phyloP scores from a whole-genome alignment of 164 flowering plant genomes.

The Euptelea pleiosperma region DNA sequence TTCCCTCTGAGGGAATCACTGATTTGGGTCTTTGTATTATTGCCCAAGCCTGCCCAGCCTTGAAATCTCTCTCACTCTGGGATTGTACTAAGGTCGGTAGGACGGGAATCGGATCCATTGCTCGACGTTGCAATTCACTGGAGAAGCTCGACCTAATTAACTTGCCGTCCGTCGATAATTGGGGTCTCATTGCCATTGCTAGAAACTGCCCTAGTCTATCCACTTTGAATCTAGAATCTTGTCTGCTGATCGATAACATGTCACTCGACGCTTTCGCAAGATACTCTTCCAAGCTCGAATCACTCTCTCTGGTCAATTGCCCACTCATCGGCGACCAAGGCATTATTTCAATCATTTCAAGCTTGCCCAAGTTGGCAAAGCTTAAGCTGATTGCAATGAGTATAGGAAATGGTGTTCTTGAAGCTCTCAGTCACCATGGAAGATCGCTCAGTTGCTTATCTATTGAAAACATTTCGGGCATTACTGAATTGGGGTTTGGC shows the following conservation, averaged over 20 bases:
- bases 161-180: conserved; percentile 23
- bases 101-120: conserved; percentile 30
- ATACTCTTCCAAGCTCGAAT: conserved; percentile 26
- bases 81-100: conserved; percentile 26
- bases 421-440: conserved; percentile 10
- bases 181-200: conserved; percentile 28
- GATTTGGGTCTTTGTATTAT: conserved; percentile 32
- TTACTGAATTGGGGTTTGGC: conserved; percentile 6
- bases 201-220: conserved; percentile 26
- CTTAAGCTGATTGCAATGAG: conserved; percentile 9
- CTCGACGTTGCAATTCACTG: conserved; percentile 28
- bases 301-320: conserved; percentile 27
- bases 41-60: conserved; percentile 33
- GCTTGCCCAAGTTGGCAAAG: conserved; percentile 7
- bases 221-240: conserved; percentile 31
- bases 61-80: conserved; percentile 32
- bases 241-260: conserved; percentile 29
- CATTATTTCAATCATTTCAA: conserved; percentile 12
- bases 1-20: conserved; percentile 30
- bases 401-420: conserved; percentile 2
- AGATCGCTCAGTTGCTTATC: conserved; percentile 2
- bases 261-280: conserved; percentile 26
- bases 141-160: conserved; percentile 35
- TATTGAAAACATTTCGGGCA: conserved; percentile 9
- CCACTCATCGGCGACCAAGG: conserved; percentile 28